phyloP scores from a whole-genome alignment of 23 red algal species.

The Gracilaria gracilis region DNA sequence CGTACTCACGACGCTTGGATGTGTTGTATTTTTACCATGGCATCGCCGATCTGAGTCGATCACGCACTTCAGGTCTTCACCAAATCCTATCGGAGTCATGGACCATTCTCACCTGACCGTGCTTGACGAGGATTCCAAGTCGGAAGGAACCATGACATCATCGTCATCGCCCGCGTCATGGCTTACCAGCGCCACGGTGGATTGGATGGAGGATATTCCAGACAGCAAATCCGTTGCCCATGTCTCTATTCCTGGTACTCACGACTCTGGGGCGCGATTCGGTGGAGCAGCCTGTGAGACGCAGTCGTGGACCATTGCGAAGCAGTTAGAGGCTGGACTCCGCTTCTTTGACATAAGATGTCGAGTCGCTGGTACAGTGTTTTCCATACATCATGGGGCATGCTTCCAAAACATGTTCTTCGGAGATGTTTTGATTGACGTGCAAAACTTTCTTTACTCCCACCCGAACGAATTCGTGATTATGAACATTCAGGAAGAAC shows the following conservation, averaged over 20 bases:
- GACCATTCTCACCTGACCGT: constrained; percentile 9
- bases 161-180: constrained; percentile 28
- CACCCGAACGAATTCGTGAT: constrained; percentile 38
- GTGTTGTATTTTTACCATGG: no score
- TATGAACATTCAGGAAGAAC: constrained; percentile 55
- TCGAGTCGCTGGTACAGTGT: constrained; percentile 40
- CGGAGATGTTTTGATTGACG: constrained; percentile 37
- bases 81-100: no score
- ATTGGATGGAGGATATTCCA: constrained; percentile 48
- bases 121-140: constrained; percentile 46
- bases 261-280: constrained; percentile 36
- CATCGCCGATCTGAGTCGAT: no score
- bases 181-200: constrained; percentile 15
- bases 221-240: constrained; percentile 31
- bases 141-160: constrained; percentile 14
- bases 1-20: neutral
- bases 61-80: no score
- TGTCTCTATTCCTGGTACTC: constrained; percentile 63
- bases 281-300: constrained; percentile 45
- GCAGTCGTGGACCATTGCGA: constrained; percentile 43
- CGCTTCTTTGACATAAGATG: constrained; percentile 61
- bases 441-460: constrained; percentile 14
- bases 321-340: constrained; percentile 47
- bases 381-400: constrained; percentile 48
- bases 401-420: constrained; percentile 62